Conservation (phyloP, 495 filamentous ascomycete species). For the Aspergillus asperescens region DNA sequence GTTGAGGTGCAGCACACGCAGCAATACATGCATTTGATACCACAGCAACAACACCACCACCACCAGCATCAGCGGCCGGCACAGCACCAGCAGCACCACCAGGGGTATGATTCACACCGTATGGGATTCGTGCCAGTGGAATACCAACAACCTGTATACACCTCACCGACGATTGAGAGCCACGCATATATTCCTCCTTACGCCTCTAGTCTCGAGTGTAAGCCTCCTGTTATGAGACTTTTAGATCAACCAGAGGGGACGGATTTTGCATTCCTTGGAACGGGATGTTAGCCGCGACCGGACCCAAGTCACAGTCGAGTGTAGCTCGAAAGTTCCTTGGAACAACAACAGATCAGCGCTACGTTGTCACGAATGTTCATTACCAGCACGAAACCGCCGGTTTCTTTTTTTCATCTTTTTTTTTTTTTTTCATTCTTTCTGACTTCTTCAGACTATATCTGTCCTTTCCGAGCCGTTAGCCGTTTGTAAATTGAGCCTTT, state of each 20-base stretch:
- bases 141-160: constrained; percentile 32
- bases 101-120: constrained; percentile 35
- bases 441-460: no score
- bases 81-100: constrained; percentile 12
- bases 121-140: constrained; percentile 35
- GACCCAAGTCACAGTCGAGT: not conserved
- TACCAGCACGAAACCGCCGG: not conserved
- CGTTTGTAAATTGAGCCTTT: not conserved
- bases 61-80: not conserved
- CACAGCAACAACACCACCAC: not conserved
- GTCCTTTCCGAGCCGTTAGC: constrained; percentile 10
- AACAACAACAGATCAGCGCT: not conserved
- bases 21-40: constrained; percentile 37
- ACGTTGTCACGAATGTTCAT: not conserved
- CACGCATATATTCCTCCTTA: constrained; percentile 39
- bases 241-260: constrained; percentile 43
- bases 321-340: not conserved
- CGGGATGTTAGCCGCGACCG: constrained; percentile 29
- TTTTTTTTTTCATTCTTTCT: no score
- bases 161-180: constrained; percentile 24
- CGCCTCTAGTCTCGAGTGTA: constrained; percentile 36
- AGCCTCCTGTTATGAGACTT: constrained; percentile 32
- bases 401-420: constrained; percentile 10
- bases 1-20: constrained; percentile 32
- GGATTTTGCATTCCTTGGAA: constrained; percentile 44